Conservation (phyloP, 441 rosid genomes). For the Flueggea neowawraea region DNA sequence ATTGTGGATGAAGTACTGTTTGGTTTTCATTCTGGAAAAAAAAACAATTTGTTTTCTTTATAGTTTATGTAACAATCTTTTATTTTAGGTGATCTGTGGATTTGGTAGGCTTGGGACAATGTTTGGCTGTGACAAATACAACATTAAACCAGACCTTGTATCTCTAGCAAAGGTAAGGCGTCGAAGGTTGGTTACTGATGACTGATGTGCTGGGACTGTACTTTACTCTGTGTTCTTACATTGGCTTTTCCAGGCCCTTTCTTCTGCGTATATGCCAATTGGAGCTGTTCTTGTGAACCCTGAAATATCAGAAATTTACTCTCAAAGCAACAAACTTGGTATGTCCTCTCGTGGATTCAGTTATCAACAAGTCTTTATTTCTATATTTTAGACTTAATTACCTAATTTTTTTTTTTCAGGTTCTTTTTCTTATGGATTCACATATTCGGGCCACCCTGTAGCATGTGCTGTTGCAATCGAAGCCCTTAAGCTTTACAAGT, state of each 20-base stretch:
- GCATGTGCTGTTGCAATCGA: conserved; percentile 90
- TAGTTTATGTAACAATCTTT: conserved; percentile 3
- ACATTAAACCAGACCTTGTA: conserved; percentile 85
- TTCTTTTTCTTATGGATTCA: conserved; percentile 86
- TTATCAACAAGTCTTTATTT: not conserved
- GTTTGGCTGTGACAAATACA: conserved; percentile 93
- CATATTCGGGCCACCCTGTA: conserved; percentile 97
- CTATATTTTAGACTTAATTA: conserved; percentile 12
- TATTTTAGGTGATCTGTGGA: conserved; percentile 81
- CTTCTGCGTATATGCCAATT: conserved; percentile 92
- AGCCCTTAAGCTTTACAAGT: conserved; percentile 85
- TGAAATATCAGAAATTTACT: conserved; percentile 75
- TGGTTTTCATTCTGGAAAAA: not conserved
- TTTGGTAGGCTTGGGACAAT: conserved; percentile 99
- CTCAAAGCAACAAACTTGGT: conserved; percentile 96
- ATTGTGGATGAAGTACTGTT: conserved; percentile 86
- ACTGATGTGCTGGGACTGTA: not conserved
- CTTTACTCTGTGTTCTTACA: conserved; percentile 6
- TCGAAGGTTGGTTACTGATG: not conserved
- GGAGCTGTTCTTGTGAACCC: conserved; percentile 89
- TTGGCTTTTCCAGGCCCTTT: conserved; percentile 60
- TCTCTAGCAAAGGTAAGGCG: conserved; percentile 78
- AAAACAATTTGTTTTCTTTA: conserved; percentile 1
- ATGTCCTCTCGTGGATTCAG: conserved; percentile 4
- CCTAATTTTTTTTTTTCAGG: conserved; percentile 41